phyloP scores from a whole-genome alignment of 164 flowering plant species.

The Umbilicus rupestris region DNA sequence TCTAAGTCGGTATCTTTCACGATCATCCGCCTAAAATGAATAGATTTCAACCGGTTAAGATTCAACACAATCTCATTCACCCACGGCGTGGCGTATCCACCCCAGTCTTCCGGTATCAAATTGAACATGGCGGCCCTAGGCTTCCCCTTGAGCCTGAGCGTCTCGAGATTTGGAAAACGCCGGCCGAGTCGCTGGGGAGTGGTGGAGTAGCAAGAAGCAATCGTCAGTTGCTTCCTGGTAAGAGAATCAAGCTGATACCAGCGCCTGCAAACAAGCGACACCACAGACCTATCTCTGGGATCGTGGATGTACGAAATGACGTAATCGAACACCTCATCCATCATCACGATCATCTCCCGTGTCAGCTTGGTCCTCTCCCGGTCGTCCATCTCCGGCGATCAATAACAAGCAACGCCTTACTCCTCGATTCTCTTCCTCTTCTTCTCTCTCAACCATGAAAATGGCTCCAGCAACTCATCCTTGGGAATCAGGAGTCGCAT shows the following conservation, averaged over 20 bases:
- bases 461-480: no score
- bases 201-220: constrained; percentile 76
- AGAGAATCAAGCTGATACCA: constrained; percentile 67
- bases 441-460: no score
- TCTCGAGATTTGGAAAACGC: constrained; percentile 56
- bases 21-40: constrained; percentile 87
- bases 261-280: constrained; percentile 62
- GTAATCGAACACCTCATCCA: constrained; percentile 42
- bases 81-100: constrained; percentile 88
- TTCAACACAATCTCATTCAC: constrained; percentile 37
- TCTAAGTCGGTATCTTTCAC: constrained; percentile 66
- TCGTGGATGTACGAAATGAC: constrained; percentile 63
- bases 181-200: constrained; percentile 46
- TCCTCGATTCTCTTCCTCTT: no score
- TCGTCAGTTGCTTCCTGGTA: constrained; percentile 76
- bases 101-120: constrained; percentile 93
- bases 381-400: not conserved
- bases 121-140: constrained; percentile 97
- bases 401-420: no score
- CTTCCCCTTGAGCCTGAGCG: constrained; percentile 80
- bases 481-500: no score
- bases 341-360: no score
- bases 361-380: no score
- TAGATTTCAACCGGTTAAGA: constrained; percentile 45
- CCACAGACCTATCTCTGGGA: constrained; percentile 58